Conservation (phyloP, 129 eudicot genomes). For the Helianthus annuus region HanXRQr2.0-SUNRISE NC_035438.2:36234921-36235420, state of each 20-base stretch:
- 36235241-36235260: conserved; percentile 59
- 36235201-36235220: conserved; percentile 85
- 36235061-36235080: too few relatives aligned
- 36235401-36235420: too few relatives aligned
- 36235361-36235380: background rate
- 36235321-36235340: background rate
- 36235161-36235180: background rate
- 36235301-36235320: background rate
- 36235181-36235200: background rate
- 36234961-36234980: too few relatives aligned
- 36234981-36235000: too few relatives aligned
- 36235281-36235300: background rate
- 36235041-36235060: too few relatives aligned
- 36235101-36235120: too few relatives aligned
- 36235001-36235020: too few relatives aligned
- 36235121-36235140: background rate
- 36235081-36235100: too few relatives aligned
- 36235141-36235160: background rate
- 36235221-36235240: conserved; percentile 59
- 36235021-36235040: too few relatives aligned
- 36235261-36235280: background rate
- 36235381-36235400: background rate
- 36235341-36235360: background rate
- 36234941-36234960: too few relatives aligned
- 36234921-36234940: too few relatives aligned